Conservation (phyloP, 169 alveolate species). For the Plasmodium falciparum region DNA sequence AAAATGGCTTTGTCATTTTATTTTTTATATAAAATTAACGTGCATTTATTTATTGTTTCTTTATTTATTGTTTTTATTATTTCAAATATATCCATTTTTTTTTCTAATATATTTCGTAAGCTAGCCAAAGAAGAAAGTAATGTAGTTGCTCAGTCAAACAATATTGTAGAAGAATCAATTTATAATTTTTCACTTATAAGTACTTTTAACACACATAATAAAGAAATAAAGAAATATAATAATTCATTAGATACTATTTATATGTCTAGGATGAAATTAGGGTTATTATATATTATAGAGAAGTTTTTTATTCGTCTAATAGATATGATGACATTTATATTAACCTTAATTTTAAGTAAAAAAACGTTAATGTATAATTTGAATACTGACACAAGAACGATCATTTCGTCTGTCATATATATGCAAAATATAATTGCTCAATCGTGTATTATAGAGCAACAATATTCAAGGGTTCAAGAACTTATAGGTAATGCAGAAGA, state of each 20-base stretch:
- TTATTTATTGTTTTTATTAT: slow-evolving; percentile 44
- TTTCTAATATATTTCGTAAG: slow-evolving; percentile 46
- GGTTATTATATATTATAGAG: slow-evolving; percentile 51
- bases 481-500: slow-evolving; percentile 72
- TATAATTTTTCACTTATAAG: slow-evolving; percentile 46
- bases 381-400: slow-evolving; percentile 15
- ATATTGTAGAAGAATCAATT: slow-evolving; percentile 39
- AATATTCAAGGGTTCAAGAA: slow-evolving; percentile 72
- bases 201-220: slow-evolving; percentile 38
- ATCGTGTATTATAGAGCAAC: slow-evolving; percentile 69
- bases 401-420: slow-evolving; percentile 62
- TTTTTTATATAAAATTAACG: slow-evolving; percentile 64
- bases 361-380: slow-evolving; percentile 19
- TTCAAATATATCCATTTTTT: slow-evolving; percentile 55
- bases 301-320: slow-evolving; percentile 40
- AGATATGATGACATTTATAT: slow-evolving; percentile 33
- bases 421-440: slow-evolving; percentile 65
- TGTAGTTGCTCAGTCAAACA: slow-evolving; percentile 47
- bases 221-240: slow-evolving; percentile 35
- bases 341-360: slow-evolving; percentile 51
- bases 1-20: slow-evolving; percentile 57
- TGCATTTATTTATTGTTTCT: slow-evolving; percentile 38
- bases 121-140: slow-evolving; percentile 71
- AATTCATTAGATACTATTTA: slow-evolving; percentile 37
- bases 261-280: slow-evolving; percentile 46